phyloP scores from a whole-genome alignment of 805 yeast species.

The Wickerhamomyces queroliae region DNA sequence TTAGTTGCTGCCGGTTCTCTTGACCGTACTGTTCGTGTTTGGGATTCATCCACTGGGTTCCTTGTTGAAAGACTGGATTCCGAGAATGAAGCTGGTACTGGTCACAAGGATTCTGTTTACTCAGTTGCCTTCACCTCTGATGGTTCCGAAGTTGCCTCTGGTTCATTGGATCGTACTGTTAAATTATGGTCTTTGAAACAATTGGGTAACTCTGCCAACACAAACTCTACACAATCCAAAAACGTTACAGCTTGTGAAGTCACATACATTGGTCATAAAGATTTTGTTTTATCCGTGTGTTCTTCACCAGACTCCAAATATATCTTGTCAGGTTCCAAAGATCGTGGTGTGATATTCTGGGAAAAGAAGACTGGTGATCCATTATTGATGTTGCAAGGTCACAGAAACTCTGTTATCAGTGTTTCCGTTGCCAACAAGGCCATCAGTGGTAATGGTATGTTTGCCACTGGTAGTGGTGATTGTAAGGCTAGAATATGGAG shows the following conservation, averaged over 20 bases:
- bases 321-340: constrained; percentile 91
- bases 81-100: constrained; percentile 82
- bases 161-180: constrained; percentile 92
- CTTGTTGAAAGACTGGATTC: constrained; percentile 88
- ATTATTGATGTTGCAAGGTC: constrained; percentile 93
- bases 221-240: constrained; percentile 32
- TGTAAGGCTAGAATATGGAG: constrained; percentile 97
- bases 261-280: constrained; percentile 93
- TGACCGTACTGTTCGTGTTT: constrained; percentile 91
- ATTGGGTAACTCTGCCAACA: constrained; percentile 36
- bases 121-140: constrained; percentile 89
- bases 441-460: constrained; percentile 67
- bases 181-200: constrained; percentile 91
- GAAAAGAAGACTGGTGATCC: constrained; percentile 90
- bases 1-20: constrained; percentile 94
- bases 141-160: constrained; percentile 89
- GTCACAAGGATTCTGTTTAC: constrained; percentile 94
- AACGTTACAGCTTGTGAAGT: constrained; percentile 68
- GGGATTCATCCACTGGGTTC: constrained; percentile 93
- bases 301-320: constrained; percentile 90
- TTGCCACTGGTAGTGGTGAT: constrained; percentile 97
- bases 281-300: constrained; percentile 90
- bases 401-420: constrained; percentile 89
- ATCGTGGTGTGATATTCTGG: constrained; percentile 97
- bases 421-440: constrained; percentile 87